Evolutionary conservation across 1,139 yeast genomes (phyloP).

Genomic region (Suhomyces panamericanus): DNA sequence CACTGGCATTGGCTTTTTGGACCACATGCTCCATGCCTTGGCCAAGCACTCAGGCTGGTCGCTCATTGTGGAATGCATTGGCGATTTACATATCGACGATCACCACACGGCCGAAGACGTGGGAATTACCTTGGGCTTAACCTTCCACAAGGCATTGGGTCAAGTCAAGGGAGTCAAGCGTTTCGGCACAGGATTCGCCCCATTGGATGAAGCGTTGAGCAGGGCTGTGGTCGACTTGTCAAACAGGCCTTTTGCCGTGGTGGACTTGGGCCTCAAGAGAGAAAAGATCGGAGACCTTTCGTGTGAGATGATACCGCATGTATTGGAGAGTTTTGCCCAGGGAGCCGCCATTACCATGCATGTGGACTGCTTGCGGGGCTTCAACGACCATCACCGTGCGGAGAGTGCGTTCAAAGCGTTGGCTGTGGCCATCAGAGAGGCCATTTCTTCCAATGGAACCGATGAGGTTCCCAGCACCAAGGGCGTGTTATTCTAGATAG

Average conservation of each 20-base stretch:
- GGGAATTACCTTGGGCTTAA: slow-evolving; percentile 86
- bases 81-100: slow-evolving; percentile 94
- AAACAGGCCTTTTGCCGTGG: slow-evolving; percentile 87
- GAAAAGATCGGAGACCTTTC: slow-evolving; percentile 92
- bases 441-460: slow-evolving; percentile 78
- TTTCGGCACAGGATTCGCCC: slow-evolving; percentile 94
- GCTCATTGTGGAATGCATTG: slow-evolving; percentile 80
- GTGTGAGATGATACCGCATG: slow-evolving; percentile 97
- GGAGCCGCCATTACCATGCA: slow-evolving; percentile 89
- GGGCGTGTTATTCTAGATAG: slow-evolving; percentile 69
- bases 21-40: slow-evolving; percentile 95
- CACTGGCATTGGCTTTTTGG: slow-evolving; percentile 93
- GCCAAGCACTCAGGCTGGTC: slow-evolving; percentile 99
- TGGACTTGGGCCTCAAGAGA: slow-evolving; percentile 85
- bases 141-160: slow-evolving; percentile 88
- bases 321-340: slow-evolving; percentile 89
- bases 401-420: slow-evolving; percentile 95
- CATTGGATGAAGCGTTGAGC: slow-evolving; percentile 91
- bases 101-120: slow-evolving; percentile 97
- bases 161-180: slow-evolving; percentile 87
- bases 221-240: slow-evolving; percentile 94
- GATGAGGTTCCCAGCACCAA: slow-evolving; percentile 94
- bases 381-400: slow-evolving; percentile 93
- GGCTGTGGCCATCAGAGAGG: slow-evolving; percentile 88
- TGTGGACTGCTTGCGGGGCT: slow-evolving; percentile 90